Percentiles rank a stretch among this genome's conserved stretches.
Evolutionary conservation across 2,329 filamentous ascomycete species (phyloP).

Genomic region (Fusarium sarcochroum): DNA sequence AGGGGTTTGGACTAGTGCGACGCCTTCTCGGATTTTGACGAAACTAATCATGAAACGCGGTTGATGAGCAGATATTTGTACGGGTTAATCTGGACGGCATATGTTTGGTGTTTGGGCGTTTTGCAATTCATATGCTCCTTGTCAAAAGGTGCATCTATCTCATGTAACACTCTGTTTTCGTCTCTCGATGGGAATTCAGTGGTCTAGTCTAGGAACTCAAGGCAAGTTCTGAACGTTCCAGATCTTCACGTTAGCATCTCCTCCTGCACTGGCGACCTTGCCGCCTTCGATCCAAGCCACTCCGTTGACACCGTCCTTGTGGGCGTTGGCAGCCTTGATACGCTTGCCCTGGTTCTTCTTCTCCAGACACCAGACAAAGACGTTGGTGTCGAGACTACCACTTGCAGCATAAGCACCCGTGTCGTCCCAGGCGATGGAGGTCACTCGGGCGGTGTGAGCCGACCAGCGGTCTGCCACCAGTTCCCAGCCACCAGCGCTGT

Average conservation of each 20-base stretch:
- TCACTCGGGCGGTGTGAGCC: slow-evolving; percentile 71
- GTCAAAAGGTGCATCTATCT: slow-evolving; percentile 29
- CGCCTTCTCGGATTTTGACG: slow-evolving; percentile 4
- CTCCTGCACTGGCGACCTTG: slow-evolving; percentile 84
- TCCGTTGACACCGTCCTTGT: slow-evolving; percentile 95
- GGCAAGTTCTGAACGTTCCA: slow-evolving; percentile 70
- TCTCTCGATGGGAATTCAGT: slow-evolving; percentile 15
- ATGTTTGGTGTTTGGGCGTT: slow-evolving; percentile 35
- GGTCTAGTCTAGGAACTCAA: slow-evolving; percentile 36
- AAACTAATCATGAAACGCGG: background rate
- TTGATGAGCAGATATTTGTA: background rate
- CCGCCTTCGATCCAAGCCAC: slow-evolving; percentile 82
- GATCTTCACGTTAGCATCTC: slow-evolving; percentile 91
- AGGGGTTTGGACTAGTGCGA: slow-evolving; percentile 45
- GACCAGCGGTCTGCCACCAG: slow-evolving; percentile 83
- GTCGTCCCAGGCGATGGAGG: slow-evolving; percentile 79
- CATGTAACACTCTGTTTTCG: slow-evolving; percentile 16
- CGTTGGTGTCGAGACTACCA: slow-evolving; percentile 89
- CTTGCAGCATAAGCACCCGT: slow-evolving; percentile 84
- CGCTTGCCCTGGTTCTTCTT: slow-evolving; percentile 85
- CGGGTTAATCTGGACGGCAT: slow-evolving; percentile 8
- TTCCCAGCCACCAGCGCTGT: slow-evolving; percentile 72
- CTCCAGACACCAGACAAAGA: slow-evolving; percentile 90
- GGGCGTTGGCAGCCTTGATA: slow-evolving; percentile 87
- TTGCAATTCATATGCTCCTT: slow-evolving; percentile 7